Evolutionary conservation across 495 filamentous ascomycete species (phyloP).

Genomic region (Penicillium cataractarum): DNA sequence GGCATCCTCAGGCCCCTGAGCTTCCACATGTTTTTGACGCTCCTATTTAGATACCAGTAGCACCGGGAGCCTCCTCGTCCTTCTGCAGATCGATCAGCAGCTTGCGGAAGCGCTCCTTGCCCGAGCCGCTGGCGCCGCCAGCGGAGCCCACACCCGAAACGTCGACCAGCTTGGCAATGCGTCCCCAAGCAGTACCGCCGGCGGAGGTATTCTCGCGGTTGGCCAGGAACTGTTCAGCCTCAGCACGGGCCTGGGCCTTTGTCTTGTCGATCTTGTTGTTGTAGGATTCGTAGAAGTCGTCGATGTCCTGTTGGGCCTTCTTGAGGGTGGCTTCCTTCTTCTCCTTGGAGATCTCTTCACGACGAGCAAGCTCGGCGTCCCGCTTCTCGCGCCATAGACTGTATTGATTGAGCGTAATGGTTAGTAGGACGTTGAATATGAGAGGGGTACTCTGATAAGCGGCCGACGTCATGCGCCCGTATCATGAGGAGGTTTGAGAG

Average conservation of each 20-base stretch:
- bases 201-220: constrained; percentile 88
- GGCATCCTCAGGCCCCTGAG: constrained; percentile 8
- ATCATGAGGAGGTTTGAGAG: neutral
- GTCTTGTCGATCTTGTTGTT: constrained; percentile 94
- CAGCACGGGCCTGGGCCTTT: constrained; percentile 78
- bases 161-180: constrained; percentile 95
- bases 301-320: constrained; percentile 85
- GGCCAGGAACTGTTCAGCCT: constrained; percentile 92
- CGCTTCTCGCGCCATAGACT: constrained; percentile 91
- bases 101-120: constrained; percentile 95
- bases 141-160: constrained; percentile 88
- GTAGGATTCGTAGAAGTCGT: constrained; percentile 99
- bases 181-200: constrained; percentile 97
- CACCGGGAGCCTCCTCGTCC: constrained; percentile 91
- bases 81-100: constrained; percentile 85
- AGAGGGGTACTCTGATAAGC: neutral
- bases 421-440: neutral
- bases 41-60: constrained; percentile 47
- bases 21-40: neutral
- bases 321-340: constrained; percentile 81
- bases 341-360: constrained; percentile 72
- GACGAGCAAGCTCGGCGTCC: constrained; percentile 72
- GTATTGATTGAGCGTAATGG: constrained; percentile 2
- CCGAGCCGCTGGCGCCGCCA: constrained; percentile 82
- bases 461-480: constrained; percentile 15